Conservation (phyloP, 139 green algal species). For the Chlorella vulgaris region DNA sequence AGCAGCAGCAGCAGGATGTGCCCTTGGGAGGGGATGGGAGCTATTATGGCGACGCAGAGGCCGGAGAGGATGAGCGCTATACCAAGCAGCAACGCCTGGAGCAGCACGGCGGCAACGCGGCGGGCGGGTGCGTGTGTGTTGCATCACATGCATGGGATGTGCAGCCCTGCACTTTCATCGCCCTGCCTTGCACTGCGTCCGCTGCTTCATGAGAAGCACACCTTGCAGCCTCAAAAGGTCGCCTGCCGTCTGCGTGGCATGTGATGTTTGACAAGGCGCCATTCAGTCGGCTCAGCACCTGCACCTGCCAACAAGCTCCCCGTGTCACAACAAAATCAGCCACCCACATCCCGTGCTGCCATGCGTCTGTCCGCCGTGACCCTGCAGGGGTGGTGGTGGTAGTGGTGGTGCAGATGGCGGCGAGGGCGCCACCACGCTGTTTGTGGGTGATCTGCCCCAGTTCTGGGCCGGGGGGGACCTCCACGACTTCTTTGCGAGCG, state of each 20-base stretch:
- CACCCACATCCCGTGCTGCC: too few species aligned
- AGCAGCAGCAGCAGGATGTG: background rate
- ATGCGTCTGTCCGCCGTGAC: background rate
- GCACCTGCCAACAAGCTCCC: too few species aligned
- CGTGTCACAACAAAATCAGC: too few species aligned
- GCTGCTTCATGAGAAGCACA: background rate
- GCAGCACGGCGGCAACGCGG: background rate
- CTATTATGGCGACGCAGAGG: background rate
- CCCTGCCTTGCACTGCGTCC: background rate
- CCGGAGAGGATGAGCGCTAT: background rate
- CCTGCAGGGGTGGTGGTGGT: background rate
- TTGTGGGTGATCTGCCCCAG: conserved; percentile 64
- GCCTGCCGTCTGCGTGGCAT: too few species aligned
- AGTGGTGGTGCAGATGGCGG: background rate
- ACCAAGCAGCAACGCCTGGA: conserved; percentile 25
- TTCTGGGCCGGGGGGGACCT: conserved; percentile 44
- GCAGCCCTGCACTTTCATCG: background rate
- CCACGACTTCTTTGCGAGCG: conserved; percentile 37
- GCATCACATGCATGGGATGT: background rate
- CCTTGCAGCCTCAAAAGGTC: too few species aligned
- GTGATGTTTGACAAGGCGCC: too few species aligned
- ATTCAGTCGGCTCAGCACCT: too few species aligned
- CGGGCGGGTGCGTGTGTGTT: background rate
- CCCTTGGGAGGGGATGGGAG: background rate
- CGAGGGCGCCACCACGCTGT: conserved; percentile 35